phyloP scores from a whole-genome alignment of 2,329 filamentous ascomycete species.

The Fusarium redolens region DNA sequence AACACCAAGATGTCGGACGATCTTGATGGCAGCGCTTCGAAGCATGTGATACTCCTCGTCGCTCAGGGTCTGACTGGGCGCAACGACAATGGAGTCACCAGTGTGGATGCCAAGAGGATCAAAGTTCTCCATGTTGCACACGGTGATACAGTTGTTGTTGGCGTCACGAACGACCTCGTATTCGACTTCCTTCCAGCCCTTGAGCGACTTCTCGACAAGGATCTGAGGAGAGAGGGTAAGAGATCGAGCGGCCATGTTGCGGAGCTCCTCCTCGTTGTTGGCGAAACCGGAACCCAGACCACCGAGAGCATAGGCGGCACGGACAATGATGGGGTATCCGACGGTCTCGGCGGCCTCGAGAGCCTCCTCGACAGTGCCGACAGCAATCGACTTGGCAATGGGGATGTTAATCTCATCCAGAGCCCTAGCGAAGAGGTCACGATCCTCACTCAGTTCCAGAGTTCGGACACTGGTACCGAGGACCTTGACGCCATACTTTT shows the following conservation, averaged over 20 bases:
- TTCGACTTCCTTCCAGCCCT: constrained; percentile 99
- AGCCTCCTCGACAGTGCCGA: constrained; percentile 90
- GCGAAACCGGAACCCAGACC: constrained; percentile 97
- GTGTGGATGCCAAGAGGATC: constrained; percentile 98
- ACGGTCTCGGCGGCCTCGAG: constrained; percentile 86
- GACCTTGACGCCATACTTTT: constrained; percentile 94
- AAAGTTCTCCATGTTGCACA: constrained; percentile 89
- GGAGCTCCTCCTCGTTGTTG: constrained; percentile 91
- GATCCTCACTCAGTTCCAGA: constrained; percentile 92
- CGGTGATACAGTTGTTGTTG: constrained; percentile 98
- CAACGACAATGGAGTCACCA: constrained; percentile 98
- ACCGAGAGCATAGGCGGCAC: constrained; percentile 95
- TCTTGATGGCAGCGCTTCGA: constrained; percentile 96
- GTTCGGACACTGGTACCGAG: constrained; percentile 95
- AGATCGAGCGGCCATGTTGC: constrained; percentile 91
- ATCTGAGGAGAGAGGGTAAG: constrained; percentile 96
- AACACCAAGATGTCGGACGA: constrained; percentile 94
- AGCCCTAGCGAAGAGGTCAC: constrained; percentile 95
- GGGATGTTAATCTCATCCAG: constrained; percentile 98
- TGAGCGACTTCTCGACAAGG: constrained; percentile 96
- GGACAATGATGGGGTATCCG: constrained; percentile 97
- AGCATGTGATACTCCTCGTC: constrained; percentile 99
- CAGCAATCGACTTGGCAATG: constrained; percentile 95
- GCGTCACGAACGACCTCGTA: constrained; percentile 98
- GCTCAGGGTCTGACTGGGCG: constrained; percentile 94